Evolutionary conservation across 371 early-diverging fungal genomes (phyloP).

Genomic region (Rhizopus microsporus): DNA sequence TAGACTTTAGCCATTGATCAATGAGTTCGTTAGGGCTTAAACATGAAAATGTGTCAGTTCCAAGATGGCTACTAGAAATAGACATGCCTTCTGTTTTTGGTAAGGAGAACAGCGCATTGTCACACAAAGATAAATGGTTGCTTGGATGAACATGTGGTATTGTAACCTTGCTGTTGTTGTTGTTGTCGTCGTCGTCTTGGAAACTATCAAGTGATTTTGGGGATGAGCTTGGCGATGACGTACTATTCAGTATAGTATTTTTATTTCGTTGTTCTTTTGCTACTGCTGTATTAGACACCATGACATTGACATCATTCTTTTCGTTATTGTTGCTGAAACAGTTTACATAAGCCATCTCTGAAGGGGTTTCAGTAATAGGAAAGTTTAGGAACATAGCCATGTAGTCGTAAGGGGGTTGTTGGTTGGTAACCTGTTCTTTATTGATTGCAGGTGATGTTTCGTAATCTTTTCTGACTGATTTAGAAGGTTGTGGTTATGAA

Average conservation of each 20-base stretch:
- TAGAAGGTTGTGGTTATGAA: not conserved
- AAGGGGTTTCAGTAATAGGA: no score
- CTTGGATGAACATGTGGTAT: not conserved
- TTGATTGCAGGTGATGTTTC: not conserved
- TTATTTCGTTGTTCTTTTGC: no score
- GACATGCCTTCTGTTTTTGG: conserved; percentile 1
- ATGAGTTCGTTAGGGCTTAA: no score
- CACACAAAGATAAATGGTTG: not conserved
- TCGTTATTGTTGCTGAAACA: not conserved
- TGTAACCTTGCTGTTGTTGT: not conserved
- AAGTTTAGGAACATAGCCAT: no score
- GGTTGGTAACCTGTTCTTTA: no score
- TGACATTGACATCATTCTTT: not conserved
- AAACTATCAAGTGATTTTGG: not conserved
- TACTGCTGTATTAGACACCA: not conserved
- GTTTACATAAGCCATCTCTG: not conserved
- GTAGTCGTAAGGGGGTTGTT: no score
- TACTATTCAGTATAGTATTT: not conserved
- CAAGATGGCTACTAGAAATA: no score
- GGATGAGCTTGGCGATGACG: not conserved
- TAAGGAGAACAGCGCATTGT: conserved; percentile 1
- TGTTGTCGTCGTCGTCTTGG: no score
- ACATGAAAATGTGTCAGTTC: no score
- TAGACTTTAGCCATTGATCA: no score
- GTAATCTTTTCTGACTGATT: not conserved